Evolutionary conservation across 768 basidiomycete genomes (phyloP).

Genomic region (Lactifluus subvellereus): DNA sequence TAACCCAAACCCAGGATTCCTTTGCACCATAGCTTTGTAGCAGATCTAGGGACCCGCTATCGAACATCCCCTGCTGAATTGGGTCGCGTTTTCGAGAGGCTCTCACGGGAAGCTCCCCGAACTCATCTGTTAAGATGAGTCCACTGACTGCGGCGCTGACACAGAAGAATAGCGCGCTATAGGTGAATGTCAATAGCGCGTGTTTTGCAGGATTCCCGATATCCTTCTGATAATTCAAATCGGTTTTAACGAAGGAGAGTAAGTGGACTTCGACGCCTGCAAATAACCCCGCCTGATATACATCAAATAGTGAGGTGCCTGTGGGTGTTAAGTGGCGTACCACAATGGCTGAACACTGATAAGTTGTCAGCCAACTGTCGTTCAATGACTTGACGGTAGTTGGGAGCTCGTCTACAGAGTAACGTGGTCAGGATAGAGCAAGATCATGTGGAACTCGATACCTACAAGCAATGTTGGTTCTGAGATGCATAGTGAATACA

Average conservation of each 20-base stretch:
- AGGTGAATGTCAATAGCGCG: conserved; percentile 21
- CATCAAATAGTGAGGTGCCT: neutral
- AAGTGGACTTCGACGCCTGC: conserved; percentile 16
- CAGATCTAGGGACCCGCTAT: conserved; percentile 12
- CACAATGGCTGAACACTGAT: conserved; percentile 19
- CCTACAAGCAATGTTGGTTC: conserved; percentile 20
- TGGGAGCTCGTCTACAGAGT: conserved; percentile 17
- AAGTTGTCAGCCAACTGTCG: conserved; percentile 17
- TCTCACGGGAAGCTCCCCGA: conserved; percentile 19
- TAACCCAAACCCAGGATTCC: conserved; percentile 17
- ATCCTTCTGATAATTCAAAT: neutral
- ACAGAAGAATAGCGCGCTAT: conserved; percentile 21
- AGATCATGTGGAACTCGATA: neutral
- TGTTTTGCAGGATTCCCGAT: neutral
- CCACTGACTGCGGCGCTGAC: conserved; percentile 20
- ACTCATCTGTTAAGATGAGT: conserved; percentile 20
- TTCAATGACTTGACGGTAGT: conserved; percentile 21
- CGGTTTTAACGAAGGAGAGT: conserved; percentile 15
- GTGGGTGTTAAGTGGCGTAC: neutral
- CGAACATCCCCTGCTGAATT: conserved; percentile 14
- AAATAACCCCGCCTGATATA: conserved; percentile 16
- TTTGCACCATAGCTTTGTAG: conserved; percentile 17
- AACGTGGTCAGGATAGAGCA: neutral
- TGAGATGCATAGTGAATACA: conserved; percentile 6
- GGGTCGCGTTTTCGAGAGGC: conserved; percentile 13